Base-by-base conservation (phyloP, 306 rosid species). In the Herpetospermum pedunculosum region DNA sequence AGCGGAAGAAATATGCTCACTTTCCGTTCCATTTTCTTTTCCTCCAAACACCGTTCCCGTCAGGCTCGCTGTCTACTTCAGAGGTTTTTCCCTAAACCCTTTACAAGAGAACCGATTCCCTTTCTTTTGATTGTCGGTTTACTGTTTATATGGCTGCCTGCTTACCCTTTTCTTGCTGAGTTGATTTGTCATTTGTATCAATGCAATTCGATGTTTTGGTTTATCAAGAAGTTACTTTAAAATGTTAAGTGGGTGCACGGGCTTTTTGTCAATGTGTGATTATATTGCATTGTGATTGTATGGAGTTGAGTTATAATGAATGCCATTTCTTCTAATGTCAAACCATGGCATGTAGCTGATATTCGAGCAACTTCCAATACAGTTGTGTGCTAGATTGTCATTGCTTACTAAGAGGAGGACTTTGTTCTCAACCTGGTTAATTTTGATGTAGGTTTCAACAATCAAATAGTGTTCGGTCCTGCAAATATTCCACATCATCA, bases 371-470 rank as follows among this genome's bases (percentile, higher is more conserved):
- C 53, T 35, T 41, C 12, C 72, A 12, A 25, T 21, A 23, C 9
- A 40, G 30, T 37, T 67, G 1, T 23, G 12, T 41, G 37, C 34
- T 41, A 23, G 32, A 63, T 65, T 40, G 21, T 40, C 34, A 15
- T 23, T 67, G 35, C 11, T 35, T 67, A 67, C 50, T 26, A 2
- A 67, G 23, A 67, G 4, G 10, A 62, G 4, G 10, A 62, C 68
- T 67, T 41, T 44, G 7, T 38, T 26, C 70, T 76, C 34, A 60
- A 71, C 58, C 16, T 73, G 71, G 30, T 54, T 14, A 52, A 58
- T 62, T 55, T 30, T 80, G 57, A 74, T 44, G 80, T 70, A 90
- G 98, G 92, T 76, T 55, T 80, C 83, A 80, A 76, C 83, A 81
- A 15, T 83, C 84, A 15, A 83, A 53, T 76, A 80, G 65, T 41